phyloP scores from a whole-genome alignment of 345 rosid genomes.

The Ceriops zippeliana region DNA sequence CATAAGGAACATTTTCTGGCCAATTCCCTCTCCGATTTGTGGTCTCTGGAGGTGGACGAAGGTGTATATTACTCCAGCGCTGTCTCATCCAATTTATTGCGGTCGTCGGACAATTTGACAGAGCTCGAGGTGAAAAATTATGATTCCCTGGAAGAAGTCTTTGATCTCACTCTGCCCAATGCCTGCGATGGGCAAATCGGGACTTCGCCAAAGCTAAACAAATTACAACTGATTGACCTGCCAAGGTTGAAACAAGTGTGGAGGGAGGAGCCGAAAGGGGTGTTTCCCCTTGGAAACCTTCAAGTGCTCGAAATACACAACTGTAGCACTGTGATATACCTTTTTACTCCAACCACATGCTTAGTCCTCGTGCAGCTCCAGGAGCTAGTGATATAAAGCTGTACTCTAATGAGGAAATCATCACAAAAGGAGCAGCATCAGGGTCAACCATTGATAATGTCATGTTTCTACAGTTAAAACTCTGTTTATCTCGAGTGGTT shows the following conservation, averaged over 20 bases:
- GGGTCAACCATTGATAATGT: neutral
- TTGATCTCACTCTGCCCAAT: neutral
- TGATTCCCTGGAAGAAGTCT: conserved; percentile 1
- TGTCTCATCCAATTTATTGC: conserved; percentile 6
- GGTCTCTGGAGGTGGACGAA: conserved; percentile 3
- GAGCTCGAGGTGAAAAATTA: neutral
- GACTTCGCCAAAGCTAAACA: neutral
- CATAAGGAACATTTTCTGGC: conserved; percentile 3
- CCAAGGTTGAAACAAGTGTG: conserved; percentile 3
- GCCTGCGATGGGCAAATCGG: neutral
- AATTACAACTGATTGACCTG: neutral
- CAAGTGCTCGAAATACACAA: neutral
- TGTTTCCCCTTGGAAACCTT: neutral
- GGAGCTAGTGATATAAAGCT: neutral
- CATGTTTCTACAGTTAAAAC: neutral
- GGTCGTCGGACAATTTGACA: neutral
- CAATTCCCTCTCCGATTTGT: neutral
- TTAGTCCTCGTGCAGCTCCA: neutral
- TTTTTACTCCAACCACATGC: conserved; percentile 6
- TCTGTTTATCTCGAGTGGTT: neutral
- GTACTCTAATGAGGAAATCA: neutral
- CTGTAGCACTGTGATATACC: conserved; percentile 7
- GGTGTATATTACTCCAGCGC: neutral
- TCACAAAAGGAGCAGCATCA: neutral
- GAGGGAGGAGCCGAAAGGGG: neutral